A percentile compares a stretch with the other conserved stretches of the same genome.
Conservation (phyloP, 495 filamentous ascomycete species). For the Cercophora scortea region DNA sequence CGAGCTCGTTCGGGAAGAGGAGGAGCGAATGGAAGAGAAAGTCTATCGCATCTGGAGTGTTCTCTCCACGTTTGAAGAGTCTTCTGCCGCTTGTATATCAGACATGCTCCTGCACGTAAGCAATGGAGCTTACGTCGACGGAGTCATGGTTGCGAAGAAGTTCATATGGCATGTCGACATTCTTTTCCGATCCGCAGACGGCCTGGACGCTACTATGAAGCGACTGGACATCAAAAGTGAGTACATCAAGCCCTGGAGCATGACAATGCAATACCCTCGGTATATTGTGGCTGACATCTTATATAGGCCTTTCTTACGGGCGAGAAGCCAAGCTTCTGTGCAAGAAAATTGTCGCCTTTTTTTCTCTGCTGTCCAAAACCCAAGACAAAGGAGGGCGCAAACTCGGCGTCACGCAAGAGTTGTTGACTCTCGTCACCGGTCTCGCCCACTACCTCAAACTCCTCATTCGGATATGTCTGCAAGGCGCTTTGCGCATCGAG, state of each 20-base stretch:
- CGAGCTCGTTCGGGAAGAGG: constrained; percentile 67
- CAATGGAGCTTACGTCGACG: constrained; percentile 93
- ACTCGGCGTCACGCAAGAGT: constrained; percentile 92
- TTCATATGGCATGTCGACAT: constrained; percentile 97
- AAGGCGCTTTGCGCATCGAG: constrained; percentile 87
- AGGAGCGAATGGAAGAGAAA: constrained; percentile 95
- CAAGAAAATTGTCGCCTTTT: constrained; percentile 99
- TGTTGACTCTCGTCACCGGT: constrained; percentile 90
- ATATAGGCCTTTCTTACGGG: constrained; percentile 73
- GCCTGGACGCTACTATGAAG: constrained; percentile 65
- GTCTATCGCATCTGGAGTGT: constrained; percentile 98
- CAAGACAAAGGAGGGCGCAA: constrained; percentile 83
- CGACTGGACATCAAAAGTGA: constrained; percentile 67
- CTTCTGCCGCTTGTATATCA: constrained; percentile 94
- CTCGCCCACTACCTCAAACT: constrained; percentile 98
- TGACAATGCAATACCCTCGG: not conserved
- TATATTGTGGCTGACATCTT: constrained; percentile 3
- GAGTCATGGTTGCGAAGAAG: constrained; percentile 88
- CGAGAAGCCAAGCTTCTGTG: constrained; percentile 95
- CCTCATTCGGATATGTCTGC: constrained; percentile 91
- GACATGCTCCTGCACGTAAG: constrained; percentile 99
- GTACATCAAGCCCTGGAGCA: constrained; percentile 8
- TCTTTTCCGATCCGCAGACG: constrained; percentile 82
- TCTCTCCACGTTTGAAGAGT: constrained; percentile 93
- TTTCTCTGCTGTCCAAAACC: constrained; percentile 84